Base-by-base conservation (phyloP, 306 rosid genomes). In the Begonia loranthoides region DNA sequence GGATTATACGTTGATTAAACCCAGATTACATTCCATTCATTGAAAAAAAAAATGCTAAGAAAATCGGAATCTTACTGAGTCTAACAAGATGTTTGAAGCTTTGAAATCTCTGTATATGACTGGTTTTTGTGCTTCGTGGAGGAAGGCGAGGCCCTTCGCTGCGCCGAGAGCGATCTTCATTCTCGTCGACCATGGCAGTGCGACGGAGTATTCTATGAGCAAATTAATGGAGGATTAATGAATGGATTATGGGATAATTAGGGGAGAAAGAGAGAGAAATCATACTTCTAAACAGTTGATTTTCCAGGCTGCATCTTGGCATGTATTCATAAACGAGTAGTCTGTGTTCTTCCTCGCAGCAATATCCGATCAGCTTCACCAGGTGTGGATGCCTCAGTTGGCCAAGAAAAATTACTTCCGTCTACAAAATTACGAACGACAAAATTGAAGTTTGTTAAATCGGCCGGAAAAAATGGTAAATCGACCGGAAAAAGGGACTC, bases 281-380 rank as follows among this genome's bases (percentile, higher is more conserved):
- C 54, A 21, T 51, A 70, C 83, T 79, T 39, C 55, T 52, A 46
- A 72, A 49, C 46, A 75, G 79, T 48, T 67, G 74, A 19, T 57
- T 60, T 69, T 71, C 85, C 53, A 78, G 58, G 73, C 73, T 75
- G 64, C 90, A 80, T 64, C 63, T 61, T n/a, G 19, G 57, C 78
- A 81, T 68, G 63, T 70, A 72, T 68, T 78, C 82, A 44, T 69
- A 77, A 8, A 78, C 85, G 57, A 78, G 65, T 50, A 75, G 76
- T 55, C 78, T 64, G 13, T 78, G 77, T 17, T 67, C 61, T 12
- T 63, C 74, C 49, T 81, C 80, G 1, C 61, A 40, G 66, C 82
- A 81, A 39, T 49, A 78, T 24, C 85, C 85, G 33, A 75, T 62
- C 34, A 81, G 78, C 55, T 56, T 67, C 68, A 78, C 90, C 43